Evolutionary conservation across 306 rosid genomes (phyloP).

Genomic region (Pterocarpus macrocarpus): DNA sequence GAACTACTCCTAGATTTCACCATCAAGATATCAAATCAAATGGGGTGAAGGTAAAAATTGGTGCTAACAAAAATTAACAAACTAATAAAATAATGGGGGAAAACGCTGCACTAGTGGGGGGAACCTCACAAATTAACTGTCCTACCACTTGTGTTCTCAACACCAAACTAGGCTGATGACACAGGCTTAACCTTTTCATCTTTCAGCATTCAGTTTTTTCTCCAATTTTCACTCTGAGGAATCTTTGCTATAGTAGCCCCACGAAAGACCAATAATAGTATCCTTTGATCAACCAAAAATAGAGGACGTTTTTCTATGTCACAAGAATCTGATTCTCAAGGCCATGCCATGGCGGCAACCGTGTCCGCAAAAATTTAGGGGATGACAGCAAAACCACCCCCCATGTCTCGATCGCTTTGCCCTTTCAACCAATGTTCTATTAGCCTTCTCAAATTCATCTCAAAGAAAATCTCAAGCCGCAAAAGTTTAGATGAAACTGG

Average conservation of each 20-base stretch:
- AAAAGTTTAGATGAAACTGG: conserved; percentile 61
- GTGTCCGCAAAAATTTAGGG: conserved; percentile 59
- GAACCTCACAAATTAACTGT: conserved; percentile 60
- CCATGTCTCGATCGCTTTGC: conserved; percentile 47
- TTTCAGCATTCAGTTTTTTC: conserved; percentile 66
- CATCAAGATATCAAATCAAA: conserved; percentile 61
- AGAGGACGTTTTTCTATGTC: conserved; percentile 67
- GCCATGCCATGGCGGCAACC: conserved; percentile 55
- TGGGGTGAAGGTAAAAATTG: conserved; percentile 57
- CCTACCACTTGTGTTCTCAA: conserved; percentile 65
- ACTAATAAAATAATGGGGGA: conserved; percentile 52
- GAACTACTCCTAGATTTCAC: conserved; percentile 75
- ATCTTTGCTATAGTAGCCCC: conserved; percentile 60
- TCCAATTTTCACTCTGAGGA: conserved; percentile 61
- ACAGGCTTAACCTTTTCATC: conserved; percentile 55
- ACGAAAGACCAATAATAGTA: conserved; percentile 63
- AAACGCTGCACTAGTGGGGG: conserved; percentile 64
- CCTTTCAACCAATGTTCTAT: conserved; percentile 62
- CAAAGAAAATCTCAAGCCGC: conserved; percentile 56
- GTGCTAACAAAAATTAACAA: conserved; percentile 69
- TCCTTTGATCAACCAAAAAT: conserved; percentile 73
- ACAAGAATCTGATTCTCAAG: conserved; percentile 72
- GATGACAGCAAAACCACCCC: conserved; percentile 58
- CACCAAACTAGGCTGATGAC: conserved; percentile 64
- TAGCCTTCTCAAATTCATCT: conserved; percentile 58